phyloP scores from a whole-genome alignment of 176 grass and related monocot species.

The Oryza meridionalis region DNA sequence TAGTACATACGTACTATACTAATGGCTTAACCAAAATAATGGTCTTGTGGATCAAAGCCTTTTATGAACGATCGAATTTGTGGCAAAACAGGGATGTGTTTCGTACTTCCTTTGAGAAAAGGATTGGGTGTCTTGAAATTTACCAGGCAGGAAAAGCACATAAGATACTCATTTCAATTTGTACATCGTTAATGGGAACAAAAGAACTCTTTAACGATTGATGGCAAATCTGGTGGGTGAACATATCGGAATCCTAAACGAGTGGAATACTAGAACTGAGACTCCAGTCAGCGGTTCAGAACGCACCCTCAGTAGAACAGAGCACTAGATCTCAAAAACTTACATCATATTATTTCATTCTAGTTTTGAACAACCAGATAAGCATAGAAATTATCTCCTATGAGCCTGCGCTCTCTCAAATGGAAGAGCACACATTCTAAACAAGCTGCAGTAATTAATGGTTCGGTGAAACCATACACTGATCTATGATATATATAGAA shows the following conservation, averaged over 20 bases:
- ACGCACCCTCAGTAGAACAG: slow-evolving; percentile 7
- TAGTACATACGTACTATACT: neutral
- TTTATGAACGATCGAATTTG: neutral
- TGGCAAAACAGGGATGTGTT: neutral
- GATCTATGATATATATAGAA: slow-evolving; percentile 19
- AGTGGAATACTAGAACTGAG: neutral
- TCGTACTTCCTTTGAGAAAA: neutral
- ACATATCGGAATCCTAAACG: slow-evolving; percentile 2
- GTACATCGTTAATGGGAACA: slow-evolving; percentile 14
- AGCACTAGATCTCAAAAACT: neutral
- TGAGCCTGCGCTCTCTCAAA: neutral
- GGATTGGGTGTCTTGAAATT: neutral
- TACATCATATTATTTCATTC: neutral
- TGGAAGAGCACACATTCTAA: slow-evolving; percentile 6
- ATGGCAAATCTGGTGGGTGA: neutral
- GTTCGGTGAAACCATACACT: neutral
- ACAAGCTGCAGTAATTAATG: neutral
- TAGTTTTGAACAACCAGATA: slow-evolving; percentile 10
- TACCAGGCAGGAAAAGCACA: slow-evolving; percentile 1
- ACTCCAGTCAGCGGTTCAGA: neutral
- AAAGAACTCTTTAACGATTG: neutral
- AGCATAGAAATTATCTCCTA: neutral
- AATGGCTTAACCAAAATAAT: neutral
- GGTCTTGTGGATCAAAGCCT: neutral
- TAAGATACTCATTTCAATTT: neutral